Base-by-base conservation (phyloP, 2,329 filamentous ascomycete species). In the Xylariaceae sp. region DNA sequence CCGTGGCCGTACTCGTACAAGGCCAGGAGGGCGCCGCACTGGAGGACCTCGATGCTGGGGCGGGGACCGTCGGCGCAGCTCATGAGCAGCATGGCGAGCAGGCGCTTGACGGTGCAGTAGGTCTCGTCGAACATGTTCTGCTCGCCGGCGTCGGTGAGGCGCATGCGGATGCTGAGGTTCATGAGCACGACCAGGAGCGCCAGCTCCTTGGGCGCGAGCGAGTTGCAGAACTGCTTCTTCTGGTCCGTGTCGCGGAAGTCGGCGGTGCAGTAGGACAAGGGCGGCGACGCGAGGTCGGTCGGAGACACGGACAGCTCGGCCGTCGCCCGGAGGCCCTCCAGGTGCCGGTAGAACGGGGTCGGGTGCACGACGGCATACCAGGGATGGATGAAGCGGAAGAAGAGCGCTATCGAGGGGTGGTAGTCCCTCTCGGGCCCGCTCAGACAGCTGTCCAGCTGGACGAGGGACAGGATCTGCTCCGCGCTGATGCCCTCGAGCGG, bases 1-100 rank as follows among this genome's bases (percentile, higher is more conserved):
- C 66, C 66, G 42, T 69, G 66, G 2, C 66, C 66, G 43, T 68
- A 67, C 44, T 69, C 66, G 47, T 66, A 69, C 29, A 69, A 52
- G 4, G 64, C 62, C 29, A 69, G 47, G 39, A 69, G 49, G 14
- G 65, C 57, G 18, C 60, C 63, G 41, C 62, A 65, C 48, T 69
- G 66, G 9, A 68, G 53, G 17, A 67, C 51, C 52, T 65, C 64
- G 17, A 67, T 54, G 19, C 51, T 61, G 7, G 64, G 62, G 3
- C 31, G 19, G 24, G 55, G 54, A 7, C 50, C 49, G 15, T 56
- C 53, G 9, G 55, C 51, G 35, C 63, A 58, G 13, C 56, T 56
- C 34, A 64, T 57, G 9, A 55, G 38, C 13, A 65, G 45, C 31
- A 67, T 43, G 13, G 59, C 55, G 19, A 66, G 54, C 29, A 63